Evolutionary conservation across 2,329 filamentous ascomycete species (phyloP).

Genomic region (Alternaria rosae): DNA sequence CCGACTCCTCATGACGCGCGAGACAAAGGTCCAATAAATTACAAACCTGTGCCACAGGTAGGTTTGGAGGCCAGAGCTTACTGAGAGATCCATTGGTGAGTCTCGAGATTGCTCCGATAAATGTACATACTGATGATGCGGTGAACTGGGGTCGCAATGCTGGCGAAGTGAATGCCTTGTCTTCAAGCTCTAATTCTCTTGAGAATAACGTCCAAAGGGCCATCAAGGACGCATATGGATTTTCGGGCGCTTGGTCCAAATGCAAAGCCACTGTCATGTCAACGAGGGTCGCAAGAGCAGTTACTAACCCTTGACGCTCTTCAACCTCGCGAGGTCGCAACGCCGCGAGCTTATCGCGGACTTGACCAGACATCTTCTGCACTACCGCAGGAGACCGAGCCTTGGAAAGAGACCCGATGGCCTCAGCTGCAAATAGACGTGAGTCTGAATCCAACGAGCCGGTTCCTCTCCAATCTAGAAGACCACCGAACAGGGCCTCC

Average conservation of each 20-base stretch:
- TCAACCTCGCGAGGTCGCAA: constrained; percentile 69
- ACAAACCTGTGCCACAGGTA: constrained; percentile 27
- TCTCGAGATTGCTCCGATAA: constrained; percentile 54
- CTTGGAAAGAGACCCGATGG: constrained; percentile 68
- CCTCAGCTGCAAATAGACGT: constrained; percentile 73
- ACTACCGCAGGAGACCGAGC: constrained; percentile 44
- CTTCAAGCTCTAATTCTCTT: constrained; percentile 45
- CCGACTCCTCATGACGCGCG: constrained; percentile 43
- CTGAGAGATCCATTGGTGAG: constrained; percentile 18
- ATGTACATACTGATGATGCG: constrained; percentile 66
- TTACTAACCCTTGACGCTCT: constrained; percentile 72
- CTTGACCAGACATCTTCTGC: constrained; percentile 49
- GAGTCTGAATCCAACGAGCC: constrained; percentile 78
- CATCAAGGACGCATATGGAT: constrained; percentile 20
- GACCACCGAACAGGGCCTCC: constrained; percentile 70
- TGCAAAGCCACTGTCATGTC: constrained; percentile 6
- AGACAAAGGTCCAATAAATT: constrained; percentile 45
- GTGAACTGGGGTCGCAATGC: constrained; percentile 69
- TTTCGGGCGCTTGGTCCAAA: background rate
- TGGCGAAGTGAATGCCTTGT: constrained; percentile 50
- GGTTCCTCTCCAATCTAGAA: constrained; percentile 89
- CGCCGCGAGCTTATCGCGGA: constrained; percentile 56
- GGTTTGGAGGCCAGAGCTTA: constrained; percentile 2
- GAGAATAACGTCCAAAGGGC: constrained; percentile 44
- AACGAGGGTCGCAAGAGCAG: constrained; percentile 56